Evolutionary conservation across 495 filamentous ascomycete genomes (phyloP).

Genomic region (Hamigera avellanea): DNA sequence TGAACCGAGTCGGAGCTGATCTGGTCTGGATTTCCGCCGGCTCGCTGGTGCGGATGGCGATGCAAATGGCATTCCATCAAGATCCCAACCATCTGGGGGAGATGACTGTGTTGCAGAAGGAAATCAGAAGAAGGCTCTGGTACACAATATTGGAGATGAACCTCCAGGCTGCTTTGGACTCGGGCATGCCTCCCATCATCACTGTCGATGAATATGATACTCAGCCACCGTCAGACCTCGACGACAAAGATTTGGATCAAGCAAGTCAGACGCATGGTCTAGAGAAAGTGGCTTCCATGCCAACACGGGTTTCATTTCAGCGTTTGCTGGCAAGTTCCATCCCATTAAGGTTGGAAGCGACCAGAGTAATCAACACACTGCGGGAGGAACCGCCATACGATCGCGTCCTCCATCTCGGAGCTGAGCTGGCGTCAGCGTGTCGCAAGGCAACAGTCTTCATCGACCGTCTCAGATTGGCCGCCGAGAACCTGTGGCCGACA

Average conservation of each 20-base stretch:
- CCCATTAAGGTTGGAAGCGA: constrained; percentile 25
- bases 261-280: too few relatives aligned
- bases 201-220: constrained; percentile 32
- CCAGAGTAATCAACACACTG: constrained; percentile 31
- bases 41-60: constrained; percentile 37
- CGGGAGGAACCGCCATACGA: constrained; percentile 34
- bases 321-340: constrained; percentile 30
- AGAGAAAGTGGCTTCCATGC: too few relatives aligned
- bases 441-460: constrained; percentile 13
- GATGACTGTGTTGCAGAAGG: constrained; percentile 28
- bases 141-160: constrained; percentile 44
- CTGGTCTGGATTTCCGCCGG: constrained; percentile 41
- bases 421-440: constrained; percentile 22
- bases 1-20: constrained; percentile 33
- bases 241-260: too few relatives aligned
- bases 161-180: constrained; percentile 40
- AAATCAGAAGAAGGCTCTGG: constrained; percentile 45
- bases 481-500: not conserved
- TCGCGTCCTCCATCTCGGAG: constrained; percentile 26
- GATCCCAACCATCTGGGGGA: constrained; percentile 36
- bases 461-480: constrained; percentile 5
- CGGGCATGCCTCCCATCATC: constrained; percentile 39
- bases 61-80: constrained; percentile 44
- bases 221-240: too few relatives aligned
- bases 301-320: constrained; percentile 35